phyloP scores from a whole-genome alignment of 106 monocot species.

The Phalaenopsis equestris region DNA sequence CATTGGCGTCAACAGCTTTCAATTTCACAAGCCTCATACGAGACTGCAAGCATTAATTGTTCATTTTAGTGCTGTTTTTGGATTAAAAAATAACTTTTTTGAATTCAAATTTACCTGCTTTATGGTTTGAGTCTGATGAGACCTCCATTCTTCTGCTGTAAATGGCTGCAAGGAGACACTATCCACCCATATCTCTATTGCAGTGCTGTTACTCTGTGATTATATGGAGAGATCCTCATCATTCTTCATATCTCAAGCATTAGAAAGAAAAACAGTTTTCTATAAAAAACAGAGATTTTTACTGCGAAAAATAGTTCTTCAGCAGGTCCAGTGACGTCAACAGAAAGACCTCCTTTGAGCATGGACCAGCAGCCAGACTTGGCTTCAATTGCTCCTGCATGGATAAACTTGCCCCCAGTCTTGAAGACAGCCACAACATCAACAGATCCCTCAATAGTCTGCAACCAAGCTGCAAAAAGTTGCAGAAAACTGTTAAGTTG shows the following conservation, averaged over 20 bases:
- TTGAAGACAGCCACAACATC: conserved; percentile 33
- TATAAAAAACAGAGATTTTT: background rate
- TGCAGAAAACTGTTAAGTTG: background rate
- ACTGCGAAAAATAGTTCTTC: conserved; percentile 68
- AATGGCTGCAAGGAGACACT: conserved; percentile 83
- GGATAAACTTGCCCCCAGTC: conserved; percentile 16
- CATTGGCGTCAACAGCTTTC: conserved; percentile 28
- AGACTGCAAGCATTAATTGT: conserved; percentile 14
- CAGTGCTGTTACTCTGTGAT: conserved; percentile 36
- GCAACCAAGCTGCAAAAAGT: conserved; percentile 58
- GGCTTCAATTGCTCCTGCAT: conserved; percentile 42
- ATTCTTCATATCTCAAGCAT: background rate
- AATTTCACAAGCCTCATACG: conserved; percentile 39
- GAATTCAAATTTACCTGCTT: conserved; percentile 25
- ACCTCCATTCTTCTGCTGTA: conserved; percentile 58
- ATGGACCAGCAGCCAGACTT: conserved; percentile 71
- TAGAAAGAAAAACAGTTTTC: background rate
- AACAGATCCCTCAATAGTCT: conserved; percentile 22
- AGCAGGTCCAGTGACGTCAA: conserved; percentile 29
- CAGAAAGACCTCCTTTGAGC: conserved; percentile 81
- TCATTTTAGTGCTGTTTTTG: too few species aligned
- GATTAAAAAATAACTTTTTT: background rate
- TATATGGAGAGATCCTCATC: background rate
- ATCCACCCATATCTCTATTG: conserved; percentile 64
- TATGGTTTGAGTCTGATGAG: conserved; percentile 43